phyloP scores from a whole-genome alignment of 495 filamentous ascomycete genomes.

The Cenococcum geophilum region DNA sequence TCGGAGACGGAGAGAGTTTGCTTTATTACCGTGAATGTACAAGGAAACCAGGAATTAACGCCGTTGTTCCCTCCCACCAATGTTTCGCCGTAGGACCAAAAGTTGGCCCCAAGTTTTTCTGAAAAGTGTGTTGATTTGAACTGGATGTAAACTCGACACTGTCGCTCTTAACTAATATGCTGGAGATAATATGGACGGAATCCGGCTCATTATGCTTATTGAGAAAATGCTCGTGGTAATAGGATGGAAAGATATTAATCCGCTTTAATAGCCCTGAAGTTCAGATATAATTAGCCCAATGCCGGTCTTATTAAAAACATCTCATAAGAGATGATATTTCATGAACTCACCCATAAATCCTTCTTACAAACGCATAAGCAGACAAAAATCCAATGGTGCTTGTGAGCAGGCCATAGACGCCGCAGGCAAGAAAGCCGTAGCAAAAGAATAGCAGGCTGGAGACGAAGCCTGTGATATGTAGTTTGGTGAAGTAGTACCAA shows the following conservation, averaged over 20 bases:
- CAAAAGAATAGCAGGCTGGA: slow-evolving; percentile 81
- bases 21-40: too few relatives aligned
- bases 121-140: neutral
- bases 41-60: neutral
- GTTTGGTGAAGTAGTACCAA: slow-evolving; percentile 79
- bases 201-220: neutral
- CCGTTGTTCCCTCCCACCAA: neutral
- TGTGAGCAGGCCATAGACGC: slow-evolving; percentile 74
- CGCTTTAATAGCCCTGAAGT: slow-evolving; percentile 2
- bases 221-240: neutral
- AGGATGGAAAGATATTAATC: neutral
- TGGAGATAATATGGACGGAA: neutral
- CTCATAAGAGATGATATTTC: neutral
- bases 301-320: neutral
- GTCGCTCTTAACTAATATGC: neutral
- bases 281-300: neutral
- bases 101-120: neutral
- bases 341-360: slow-evolving; percentile 60
- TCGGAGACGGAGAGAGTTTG: too few relatives aligned
- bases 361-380: slow-evolving; percentile 80
- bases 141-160: neutral
- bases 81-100: neutral
- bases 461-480: slow-evolving; percentile 77
- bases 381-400: slow-evolving; percentile 87
- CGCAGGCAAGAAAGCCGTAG: slow-evolving; percentile 74